phyloP scores from a whole-genome alignment of 768 basidiomycete species.

The Boletellus ananiceps region DNA sequence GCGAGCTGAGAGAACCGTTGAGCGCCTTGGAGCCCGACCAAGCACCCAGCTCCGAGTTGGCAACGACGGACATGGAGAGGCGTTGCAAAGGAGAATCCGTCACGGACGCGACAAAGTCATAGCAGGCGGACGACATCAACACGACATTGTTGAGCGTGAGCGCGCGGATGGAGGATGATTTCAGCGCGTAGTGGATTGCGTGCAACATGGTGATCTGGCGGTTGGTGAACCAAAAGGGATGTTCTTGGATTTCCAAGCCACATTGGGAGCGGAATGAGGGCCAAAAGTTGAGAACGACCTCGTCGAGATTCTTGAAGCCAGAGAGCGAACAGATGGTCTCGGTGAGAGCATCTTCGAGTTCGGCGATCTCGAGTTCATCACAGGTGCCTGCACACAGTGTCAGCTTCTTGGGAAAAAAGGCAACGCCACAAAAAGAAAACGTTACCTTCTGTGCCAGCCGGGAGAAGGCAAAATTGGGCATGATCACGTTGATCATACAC shows the following conservation, averaged over 20 bases:
- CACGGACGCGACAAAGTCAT: conserved; percentile 27
- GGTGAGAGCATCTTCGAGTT: conserved; percentile 28
- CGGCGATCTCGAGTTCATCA: conserved; percentile 29
- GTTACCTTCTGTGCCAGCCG: conserved; percentile 12
- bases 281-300: conserved; percentile 28
- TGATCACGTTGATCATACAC: conserved; percentile 29
- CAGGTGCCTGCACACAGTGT: conserved; percentile 11
- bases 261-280: conserved; percentile 25
- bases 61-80: conserved; percentile 28
- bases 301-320: conserved; percentile 17
- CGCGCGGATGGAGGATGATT: conserved; percentile 18
- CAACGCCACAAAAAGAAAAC: too few relatives aligned
- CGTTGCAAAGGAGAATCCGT: conserved; percentile 26
- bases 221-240: conserved; percentile 30
- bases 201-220: conserved; percentile 26
- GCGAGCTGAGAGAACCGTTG: conserved; percentile 23
- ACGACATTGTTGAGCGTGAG: conserved; percentile 25
- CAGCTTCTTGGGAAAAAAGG: background rate
- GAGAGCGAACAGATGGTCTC: conserved; percentile 23
- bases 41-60: conserved; percentile 27
- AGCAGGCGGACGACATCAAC: conserved; percentile 21
- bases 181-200: conserved; percentile 21
- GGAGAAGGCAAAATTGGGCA: conserved; percentile 22
- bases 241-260: conserved; percentile 22
- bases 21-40: conserved; percentile 31